phyloP scores from a whole-genome alignment of 2,329 filamentous ascomycete species.

The Colletotrichum lentis region DNA sequence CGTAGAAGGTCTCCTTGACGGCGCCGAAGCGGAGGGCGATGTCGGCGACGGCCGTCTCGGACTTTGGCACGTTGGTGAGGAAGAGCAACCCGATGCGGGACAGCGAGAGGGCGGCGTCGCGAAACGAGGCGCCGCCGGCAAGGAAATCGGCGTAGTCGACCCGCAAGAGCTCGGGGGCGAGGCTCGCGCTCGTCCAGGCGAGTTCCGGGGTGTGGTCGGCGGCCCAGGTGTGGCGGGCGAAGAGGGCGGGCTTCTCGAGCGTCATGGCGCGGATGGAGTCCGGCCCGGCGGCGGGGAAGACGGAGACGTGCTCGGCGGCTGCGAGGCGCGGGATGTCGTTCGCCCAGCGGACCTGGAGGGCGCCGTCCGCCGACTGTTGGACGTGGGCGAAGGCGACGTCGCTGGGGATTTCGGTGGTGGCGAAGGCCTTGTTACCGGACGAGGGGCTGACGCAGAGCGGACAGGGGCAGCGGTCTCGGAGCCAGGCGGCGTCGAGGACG shows the following conservation, averaged over 20 bases:
- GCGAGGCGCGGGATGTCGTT: constrained; percentile 51
- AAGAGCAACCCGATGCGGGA: constrained; percentile 77
- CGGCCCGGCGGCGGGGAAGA: constrained; percentile 47
- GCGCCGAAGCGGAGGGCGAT: constrained; percentile 79
- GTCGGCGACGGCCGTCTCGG: constrained; percentile 69
- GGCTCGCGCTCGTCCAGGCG: constrained; percentile 53
- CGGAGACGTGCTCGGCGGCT: constrained; percentile 46
- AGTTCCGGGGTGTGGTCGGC: not conserved
- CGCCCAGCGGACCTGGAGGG: constrained; percentile 67
- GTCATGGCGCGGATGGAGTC: constrained; percentile 29
- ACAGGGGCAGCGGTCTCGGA: constrained; percentile 67
- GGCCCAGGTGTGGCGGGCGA: not conserved
- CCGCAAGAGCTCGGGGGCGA: constrained; percentile 58
- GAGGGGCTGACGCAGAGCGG: constrained; percentile 60
- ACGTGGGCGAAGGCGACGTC: constrained; percentile 47
- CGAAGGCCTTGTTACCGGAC: constrained; percentile 67
- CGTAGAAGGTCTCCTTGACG: constrained; percentile 89
- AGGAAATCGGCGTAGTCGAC: constrained; percentile 79
- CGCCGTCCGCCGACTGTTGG: constrained; percentile 48
- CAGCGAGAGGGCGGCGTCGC: constrained; percentile 69
- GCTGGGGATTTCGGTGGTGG: constrained; percentile 52
- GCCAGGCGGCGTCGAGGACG: constrained; percentile 40
- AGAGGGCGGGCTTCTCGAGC: not conserved
- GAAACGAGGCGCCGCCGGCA: constrained; percentile 63
- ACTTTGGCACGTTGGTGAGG: constrained; percentile 75